phyloP scores from a whole-genome alignment of 1,284 basidiomycete species.

The Termitomyces sp. region DNA sequence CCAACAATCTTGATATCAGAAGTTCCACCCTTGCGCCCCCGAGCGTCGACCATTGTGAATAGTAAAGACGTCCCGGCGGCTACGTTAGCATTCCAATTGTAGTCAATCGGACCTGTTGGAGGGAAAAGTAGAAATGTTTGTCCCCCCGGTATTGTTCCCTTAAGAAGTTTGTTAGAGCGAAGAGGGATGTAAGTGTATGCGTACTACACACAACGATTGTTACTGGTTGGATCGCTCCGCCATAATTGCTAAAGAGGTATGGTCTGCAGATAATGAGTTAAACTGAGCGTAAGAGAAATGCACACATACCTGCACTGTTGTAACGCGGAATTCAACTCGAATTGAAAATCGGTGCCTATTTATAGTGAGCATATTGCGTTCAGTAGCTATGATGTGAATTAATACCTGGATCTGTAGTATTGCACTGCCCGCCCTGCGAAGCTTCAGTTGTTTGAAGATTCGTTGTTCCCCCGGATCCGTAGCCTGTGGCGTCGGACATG shows the following conservation, averaged over 20 bases:
- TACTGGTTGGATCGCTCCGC: constrained; percentile 51
- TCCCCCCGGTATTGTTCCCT: constrained; percentile 69
- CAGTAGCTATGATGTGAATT: constrained; percentile 4
- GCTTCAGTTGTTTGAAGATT: constrained; percentile 44
- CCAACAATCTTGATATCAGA: constrained; percentile 48
- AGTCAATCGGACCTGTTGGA: constrained; percentile 32
- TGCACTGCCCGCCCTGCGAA: constrained; percentile 47
- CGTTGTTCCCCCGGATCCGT: constrained; percentile 59
- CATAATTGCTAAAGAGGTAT: constrained; percentile 47
- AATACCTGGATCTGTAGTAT: constrained; percentile 41
- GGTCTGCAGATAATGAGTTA: constrained; percentile 31
- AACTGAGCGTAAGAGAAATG: background rate
- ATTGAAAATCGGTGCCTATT: constrained; percentile 41
- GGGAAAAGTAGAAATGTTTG: constrained; percentile 42
- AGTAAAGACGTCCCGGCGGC: constrained; percentile 55
- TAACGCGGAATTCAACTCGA: constrained; percentile 45
- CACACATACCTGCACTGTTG: constrained; percentile 58
- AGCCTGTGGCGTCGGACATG: constrained; percentile 71
- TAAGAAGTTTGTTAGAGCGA: constrained; percentile 1
- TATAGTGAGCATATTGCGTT: background rate
- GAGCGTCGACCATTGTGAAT: constrained; percentile 57
- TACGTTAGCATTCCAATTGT: constrained; percentile 54
- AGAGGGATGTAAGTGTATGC: background rate
- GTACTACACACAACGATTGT: constrained; percentile 46
- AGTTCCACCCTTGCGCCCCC: constrained; percentile 52